Percentiles rank a stretch among this genome's conserved stretches.
Conservation (phyloP, 2,329 filamentous ascomycete species). For the Venturia pyrina region DNA sequence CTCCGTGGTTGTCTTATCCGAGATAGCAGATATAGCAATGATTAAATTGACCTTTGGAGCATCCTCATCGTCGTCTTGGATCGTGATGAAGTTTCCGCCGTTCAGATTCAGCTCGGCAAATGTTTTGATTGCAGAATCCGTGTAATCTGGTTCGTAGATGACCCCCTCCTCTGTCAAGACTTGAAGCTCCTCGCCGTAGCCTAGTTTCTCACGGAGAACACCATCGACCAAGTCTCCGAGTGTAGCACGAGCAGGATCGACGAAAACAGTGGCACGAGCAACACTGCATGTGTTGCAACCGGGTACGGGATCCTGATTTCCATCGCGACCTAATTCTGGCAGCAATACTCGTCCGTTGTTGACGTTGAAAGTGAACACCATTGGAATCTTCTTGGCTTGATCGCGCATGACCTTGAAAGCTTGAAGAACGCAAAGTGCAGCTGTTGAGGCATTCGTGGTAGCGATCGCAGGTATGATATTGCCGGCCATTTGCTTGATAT, state of each 20-base stretch:
- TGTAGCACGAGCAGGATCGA: constrained; percentile 63
- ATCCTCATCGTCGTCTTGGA: constrained; percentile 75
- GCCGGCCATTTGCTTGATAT: constrained; percentile 97
- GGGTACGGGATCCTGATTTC: constrained; percentile 52
- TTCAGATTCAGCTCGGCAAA: constrained; percentile 67
- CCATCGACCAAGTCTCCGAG: constrained; percentile 69
- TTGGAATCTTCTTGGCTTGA: constrained; percentile 61
- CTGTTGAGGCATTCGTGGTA: constrained; percentile 94
- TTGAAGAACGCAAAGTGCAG: constrained; percentile 82
- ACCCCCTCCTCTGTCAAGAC: constrained; percentile 64
- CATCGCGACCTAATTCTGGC: constrained; percentile 40
- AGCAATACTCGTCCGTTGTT: constrained; percentile 50
- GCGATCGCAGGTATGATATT: constrained; percentile 99
- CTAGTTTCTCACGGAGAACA: constrained; percentile 59
- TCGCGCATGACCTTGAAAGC: constrained; percentile 80
- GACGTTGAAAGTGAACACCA: constrained; percentile 73
- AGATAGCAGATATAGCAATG: constrained; percentile 36
- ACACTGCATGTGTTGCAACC: constrained; percentile 77
- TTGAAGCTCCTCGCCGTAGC: constrained; percentile 73
- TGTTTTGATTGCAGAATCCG: constrained; percentile 73
- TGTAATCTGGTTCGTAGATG: constrained; percentile 85
- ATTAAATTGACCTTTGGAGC: constrained; percentile 71
- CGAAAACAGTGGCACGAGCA: constrained; percentile 54
- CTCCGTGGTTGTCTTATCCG: constrained; percentile 18
- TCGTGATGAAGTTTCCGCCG: constrained; percentile 64